Evolutionary conservation across 495 filamentous ascomycete genomes (phyloP), one percentile per base, ranked within the genome.

Genomic region (Chlorociboria aeruginascens): DNA sequence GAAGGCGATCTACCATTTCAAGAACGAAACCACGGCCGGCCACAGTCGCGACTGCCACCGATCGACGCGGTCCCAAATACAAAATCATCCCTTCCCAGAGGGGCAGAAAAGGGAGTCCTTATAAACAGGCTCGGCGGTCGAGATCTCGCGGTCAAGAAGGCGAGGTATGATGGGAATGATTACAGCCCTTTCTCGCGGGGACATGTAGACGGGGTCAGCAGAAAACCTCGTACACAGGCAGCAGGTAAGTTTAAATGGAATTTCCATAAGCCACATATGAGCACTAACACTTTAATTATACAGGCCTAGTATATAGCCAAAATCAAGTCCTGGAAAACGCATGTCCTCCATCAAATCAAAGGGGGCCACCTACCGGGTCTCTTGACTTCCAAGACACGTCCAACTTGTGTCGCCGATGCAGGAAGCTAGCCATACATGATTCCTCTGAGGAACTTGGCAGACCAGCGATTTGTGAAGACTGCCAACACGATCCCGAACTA

Each of bases 381-480:
- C 38, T 44, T 45, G 40, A 31, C 16, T 16, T 42, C n/a, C 46
- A 40, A 43, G 43, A 56, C 40, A 32, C 41, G 6, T 17, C 14
- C 40, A 43, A 44, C 33, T 40, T 55, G 30, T 52, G 52, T 48
- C 46, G 25, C n/a, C 40, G 49, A 40, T 59, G 52, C 46, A 59
- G 43, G 43, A 40, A 43, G 38, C 35, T 46, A 32, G 45, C 42
- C 49, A 51, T 30, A 36, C 45, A 55, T 38, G 30, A 31, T 20
- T 43, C 16, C 38, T 32, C 35, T 17, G 46, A 54, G 17, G n/a
- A 8, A 14, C 14, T 38, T 20, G 13, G 38, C 7, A 44, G 50
- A 13, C 34, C 51, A 13, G n/a, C 13, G n/a, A 39, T 6, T 32
- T 48, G 45, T 36, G 52, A 50, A 43, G 20, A 43, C 6, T 51